Evolutionary conservation across 495 filamentous ascomycete species (phyloP).

Genomic region (Tuber calosporum): DNA sequence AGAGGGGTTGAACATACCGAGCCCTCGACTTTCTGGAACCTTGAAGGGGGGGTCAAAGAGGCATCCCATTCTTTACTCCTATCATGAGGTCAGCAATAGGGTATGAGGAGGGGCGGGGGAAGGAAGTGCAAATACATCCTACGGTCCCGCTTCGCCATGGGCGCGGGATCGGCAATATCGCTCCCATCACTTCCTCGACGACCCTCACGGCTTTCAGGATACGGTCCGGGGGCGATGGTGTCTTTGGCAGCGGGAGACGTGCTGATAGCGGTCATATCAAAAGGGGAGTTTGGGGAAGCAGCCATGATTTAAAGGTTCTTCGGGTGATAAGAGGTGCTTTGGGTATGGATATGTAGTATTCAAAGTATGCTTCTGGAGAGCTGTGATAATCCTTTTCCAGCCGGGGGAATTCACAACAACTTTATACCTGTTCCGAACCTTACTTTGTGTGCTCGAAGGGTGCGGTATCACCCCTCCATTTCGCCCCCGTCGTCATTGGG

Average conservation of each 20-base stretch:
- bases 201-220: slow-evolving; percentile 12
- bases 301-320: background rate
- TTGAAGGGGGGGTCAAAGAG: slow-evolving; percentile 34
- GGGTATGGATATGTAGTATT: background rate
- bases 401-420: background rate
- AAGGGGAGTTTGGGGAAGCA: background rate
- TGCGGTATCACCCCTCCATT: background rate
- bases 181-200: slow-evolving; percentile 31
- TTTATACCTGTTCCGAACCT: background rate
- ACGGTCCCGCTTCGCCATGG: slow-evolving; percentile 18
- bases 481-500: background rate
- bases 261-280: background rate
- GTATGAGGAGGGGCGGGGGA: background rate
- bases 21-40: slow-evolving; percentile 38
- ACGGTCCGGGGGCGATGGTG: slow-evolving; percentile 7
- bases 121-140: slow-evolving; percentile 23
- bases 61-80: slow-evolving; percentile 41
- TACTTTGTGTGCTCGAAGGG: background rate
- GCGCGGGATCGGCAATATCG: slow-evolving; percentile 9
- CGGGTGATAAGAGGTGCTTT: slow-evolving; percentile 1
- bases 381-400: background rate
- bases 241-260: slow-evolving; percentile 13
- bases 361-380: background rate
- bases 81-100: slow-evolving; percentile 3
- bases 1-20: slow-evolving; percentile 21